Percentiles rank a stretch among this genome's conserved stretches.
Conservation (phyloP, 2,329 filamentous ascomycete genomes). For the Botrytis fragariae region DNA sequence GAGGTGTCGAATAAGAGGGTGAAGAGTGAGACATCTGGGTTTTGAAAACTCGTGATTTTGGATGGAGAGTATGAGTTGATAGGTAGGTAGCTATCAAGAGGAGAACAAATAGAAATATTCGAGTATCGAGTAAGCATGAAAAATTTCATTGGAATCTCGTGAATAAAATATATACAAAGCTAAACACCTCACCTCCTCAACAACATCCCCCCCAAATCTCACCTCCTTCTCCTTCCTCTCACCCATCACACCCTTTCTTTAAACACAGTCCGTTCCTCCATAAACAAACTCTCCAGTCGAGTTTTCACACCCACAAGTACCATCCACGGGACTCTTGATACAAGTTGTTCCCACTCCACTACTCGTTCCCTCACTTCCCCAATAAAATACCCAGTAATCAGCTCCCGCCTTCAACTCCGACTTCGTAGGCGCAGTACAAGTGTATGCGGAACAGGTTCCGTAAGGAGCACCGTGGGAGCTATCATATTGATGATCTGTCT, state of each 20-base stretch:
- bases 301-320: slow-evolving; percentile 11
- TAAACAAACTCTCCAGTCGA: not conserved
- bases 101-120: no score
- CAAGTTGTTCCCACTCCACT: not conserved
- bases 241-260: not conserved
- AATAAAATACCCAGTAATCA: slow-evolving; percentile 2
- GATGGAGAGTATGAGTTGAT: not conserved
- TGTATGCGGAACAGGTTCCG: slow-evolving; percentile 11
- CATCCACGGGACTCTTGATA: not conserved
- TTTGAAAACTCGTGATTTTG: not conserved
- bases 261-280: not conserved
- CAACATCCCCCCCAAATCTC: no score
- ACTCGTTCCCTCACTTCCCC: not conserved
- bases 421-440: not conserved
- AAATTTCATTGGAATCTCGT: not conserved
- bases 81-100: no score
- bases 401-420: not conserved
- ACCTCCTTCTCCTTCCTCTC: no score
- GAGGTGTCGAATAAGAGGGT: not conserved
- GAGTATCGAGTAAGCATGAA: not conserved
- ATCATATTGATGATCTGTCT: slow-evolving; percentile 1
- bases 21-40: not conserved
- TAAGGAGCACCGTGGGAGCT: not conserved
- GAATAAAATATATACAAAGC: not conserved
- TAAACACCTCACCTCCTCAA: not conserved